Evolutionary conservation across 495 filamentous ascomycete genomes (phyloP), one percentile per base, ranked within the genome.

Genomic region (Neurospora sp.): DNA sequence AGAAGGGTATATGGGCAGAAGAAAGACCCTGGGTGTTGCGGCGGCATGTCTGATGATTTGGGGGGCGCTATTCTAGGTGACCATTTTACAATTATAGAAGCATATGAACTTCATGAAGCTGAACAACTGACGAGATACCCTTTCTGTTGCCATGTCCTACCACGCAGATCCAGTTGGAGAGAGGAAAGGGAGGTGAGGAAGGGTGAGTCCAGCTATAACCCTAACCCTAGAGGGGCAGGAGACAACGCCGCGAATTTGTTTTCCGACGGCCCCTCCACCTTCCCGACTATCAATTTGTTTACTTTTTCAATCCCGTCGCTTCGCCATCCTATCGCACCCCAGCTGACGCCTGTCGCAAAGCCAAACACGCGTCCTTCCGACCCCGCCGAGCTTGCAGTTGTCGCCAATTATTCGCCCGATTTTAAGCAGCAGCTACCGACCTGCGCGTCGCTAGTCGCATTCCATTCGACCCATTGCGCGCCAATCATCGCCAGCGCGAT

Each of bases 371-470:
- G 27, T 37, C 12, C 1, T 9, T 8, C 14, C 31, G 14, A 53
- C 20, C 40, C 69, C 40, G 12, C 31, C 41, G 40, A 40, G 8
- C n/a, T 22, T 38, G 42, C 70, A 59, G n/a, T 48, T 59, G 16
- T 42, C 41, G 42, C 31, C 35, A 38, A 35, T 16, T 35, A 22
- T 59, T 38, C 53, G 53, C 53, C 22, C 27, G 9, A 18, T 8
- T 35, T 66, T 14, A 31, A 66, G 53, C 27, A 35, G 53, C 53
- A 66, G 53, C 70, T n/a, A 71, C n/a, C 41, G 69, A 73, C 53
- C 53, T 70, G 72, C 72, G 70, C 46, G 39, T 73, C 70, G 53
- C 69, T 59, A 73, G 37, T 31, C 72, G 70, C 72, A 73, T 70
- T 59, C 68, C 68, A 70, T 73, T 70, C 68, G 40, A 22, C 38